A percentile compares a stretch with the other conserved stretches of the same genome.
Evolutionary conservation across 2,329 filamentous ascomycete species (phyloP).

Genomic region (Teratosphaeria destructans): DNA sequence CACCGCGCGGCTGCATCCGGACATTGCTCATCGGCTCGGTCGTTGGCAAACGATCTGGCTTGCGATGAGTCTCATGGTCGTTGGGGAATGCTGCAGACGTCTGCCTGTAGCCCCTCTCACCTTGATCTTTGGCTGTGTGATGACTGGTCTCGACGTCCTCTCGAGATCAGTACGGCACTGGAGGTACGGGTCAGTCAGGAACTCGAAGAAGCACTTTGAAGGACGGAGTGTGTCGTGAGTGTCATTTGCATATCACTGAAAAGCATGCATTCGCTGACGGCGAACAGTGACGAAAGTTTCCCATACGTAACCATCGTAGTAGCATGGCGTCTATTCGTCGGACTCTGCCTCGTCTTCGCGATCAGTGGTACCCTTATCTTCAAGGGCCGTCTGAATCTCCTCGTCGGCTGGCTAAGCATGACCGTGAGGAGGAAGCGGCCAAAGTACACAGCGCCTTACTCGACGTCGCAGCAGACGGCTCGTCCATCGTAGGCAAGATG

Average conservation of each 20-base stretch:
- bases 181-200: not conserved
- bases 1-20: constrained; percentile 8
- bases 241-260: not conserved
- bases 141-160: not conserved
- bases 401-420: constrained; percentile 27
- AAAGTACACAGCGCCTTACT: constrained; percentile 18
- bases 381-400: constrained; percentile 24
- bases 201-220: not conserved
- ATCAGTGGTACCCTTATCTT: constrained; percentile 28
- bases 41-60: not conserved
- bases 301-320: constrained; percentile 26
- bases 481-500: constrained; percentile 16
- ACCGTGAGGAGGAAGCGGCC: constrained; percentile 14
- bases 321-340: constrained; percentile 33
- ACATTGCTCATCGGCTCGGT: not conserved
- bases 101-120: not conserved
- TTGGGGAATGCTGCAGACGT: not conserved
- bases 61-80: not conserved
- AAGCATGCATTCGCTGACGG: not conserved
- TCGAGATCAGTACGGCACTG: not conserved
- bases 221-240: not conserved
- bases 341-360: constrained; percentile 33
- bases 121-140: not conserved
- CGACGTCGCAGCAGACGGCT: constrained; percentile 13
- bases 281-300: constrained; percentile 13